Conservation (phyloP, 2,329 filamentous ascomycete species). For the Cercospora beticola region DNA sequence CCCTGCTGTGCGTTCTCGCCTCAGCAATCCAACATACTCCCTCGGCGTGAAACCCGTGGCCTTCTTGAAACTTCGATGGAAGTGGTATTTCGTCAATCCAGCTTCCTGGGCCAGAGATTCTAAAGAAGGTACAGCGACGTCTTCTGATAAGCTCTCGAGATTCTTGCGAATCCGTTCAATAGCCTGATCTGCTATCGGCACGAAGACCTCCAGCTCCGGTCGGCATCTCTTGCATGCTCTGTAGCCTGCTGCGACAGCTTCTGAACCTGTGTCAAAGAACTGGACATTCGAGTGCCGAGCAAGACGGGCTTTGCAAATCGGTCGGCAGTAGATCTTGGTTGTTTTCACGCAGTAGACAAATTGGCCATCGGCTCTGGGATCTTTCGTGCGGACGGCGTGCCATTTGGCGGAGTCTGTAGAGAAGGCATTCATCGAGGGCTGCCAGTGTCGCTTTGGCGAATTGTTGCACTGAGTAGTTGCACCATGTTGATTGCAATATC, state of each 20-base stretch:
- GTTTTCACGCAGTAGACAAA: slow-evolving; percentile 59
- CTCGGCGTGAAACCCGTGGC: slow-evolving; percentile 55
- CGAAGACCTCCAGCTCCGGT: slow-evolving; percentile 42
- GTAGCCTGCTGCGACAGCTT: slow-evolving; percentile 54
- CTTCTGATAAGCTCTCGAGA: too few species aligned
- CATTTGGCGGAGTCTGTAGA: slow-evolving; percentile 5
- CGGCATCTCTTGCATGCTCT: slow-evolving; percentile 60
- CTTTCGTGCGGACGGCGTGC: slow-evolving; percentile 18
- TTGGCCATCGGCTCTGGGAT: slow-evolving; percentile 17
- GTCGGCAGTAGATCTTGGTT: slow-evolving; percentile 61
- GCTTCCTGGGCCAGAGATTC: slow-evolving; percentile 53
- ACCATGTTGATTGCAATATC: neutral
- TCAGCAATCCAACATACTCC: slow-evolving; percentile 35
- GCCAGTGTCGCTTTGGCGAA: too few species aligned
- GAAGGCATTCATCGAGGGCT: neutral
- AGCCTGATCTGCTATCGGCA: slow-evolving; percentile 14
- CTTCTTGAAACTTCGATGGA: slow-evolving; percentile 60
- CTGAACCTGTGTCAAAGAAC: slow-evolving; percentile 51
- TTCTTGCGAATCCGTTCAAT: slow-evolving; percentile 15
- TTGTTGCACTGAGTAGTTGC: too few species aligned
- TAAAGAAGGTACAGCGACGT: too few species aligned
- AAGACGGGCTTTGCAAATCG: slow-evolving; percentile 61
- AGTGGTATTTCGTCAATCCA: slow-evolving; percentile 58
- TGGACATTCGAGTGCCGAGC: slow-evolving; percentile 56
- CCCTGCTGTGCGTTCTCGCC: neutral